phyloP scores from a whole-genome alignment of 2,329 filamentous ascomycete species.

The Juglanconis sp. region DNA sequence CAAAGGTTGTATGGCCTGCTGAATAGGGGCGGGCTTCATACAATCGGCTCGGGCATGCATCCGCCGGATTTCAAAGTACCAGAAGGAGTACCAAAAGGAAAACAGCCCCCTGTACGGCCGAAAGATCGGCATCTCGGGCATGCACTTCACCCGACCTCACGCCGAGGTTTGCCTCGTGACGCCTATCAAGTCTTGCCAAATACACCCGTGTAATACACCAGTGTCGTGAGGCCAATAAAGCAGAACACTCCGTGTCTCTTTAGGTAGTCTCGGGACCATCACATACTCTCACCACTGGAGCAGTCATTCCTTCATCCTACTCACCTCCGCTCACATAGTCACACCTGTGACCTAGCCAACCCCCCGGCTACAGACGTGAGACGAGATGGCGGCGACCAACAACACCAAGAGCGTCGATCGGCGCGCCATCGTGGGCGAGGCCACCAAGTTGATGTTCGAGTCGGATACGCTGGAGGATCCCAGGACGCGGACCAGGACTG shows the following conservation, averaged over 20 bases:
- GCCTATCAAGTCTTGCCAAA: neutral
- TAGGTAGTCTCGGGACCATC: neutral
- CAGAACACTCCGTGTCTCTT: neutral
- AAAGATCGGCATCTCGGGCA: constrained; percentile 8
- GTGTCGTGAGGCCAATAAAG: neutral
- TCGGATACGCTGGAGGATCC: constrained; percentile 11
- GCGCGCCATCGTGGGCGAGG: constrained; percentile 6
- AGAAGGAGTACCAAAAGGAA: neutral
- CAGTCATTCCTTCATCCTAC: neutral
- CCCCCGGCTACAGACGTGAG: neutral
- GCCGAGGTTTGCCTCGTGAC: neutral
- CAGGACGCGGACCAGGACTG: constrained; percentile 6
- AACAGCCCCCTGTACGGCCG: constrained; percentile 1
- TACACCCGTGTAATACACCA: neutral
- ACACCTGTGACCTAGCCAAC: neutral
- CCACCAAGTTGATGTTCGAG: constrained; percentile 11
- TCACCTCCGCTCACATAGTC: neutral
- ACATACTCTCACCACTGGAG: neutral
- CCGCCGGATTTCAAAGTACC: neutral
- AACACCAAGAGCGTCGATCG: constrained; percentile 8
- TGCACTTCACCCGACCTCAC: constrained; percentile 1
- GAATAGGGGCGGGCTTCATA: neutral
- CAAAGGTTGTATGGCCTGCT: neutral
- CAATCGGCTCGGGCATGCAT: constrained; percentile 5
- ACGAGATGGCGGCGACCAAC: constrained; percentile 1